Evolutionary conservation across 1,284 basidiomycete species (phyloP).

Genomic region (Leccinum pachyderme): DNA sequence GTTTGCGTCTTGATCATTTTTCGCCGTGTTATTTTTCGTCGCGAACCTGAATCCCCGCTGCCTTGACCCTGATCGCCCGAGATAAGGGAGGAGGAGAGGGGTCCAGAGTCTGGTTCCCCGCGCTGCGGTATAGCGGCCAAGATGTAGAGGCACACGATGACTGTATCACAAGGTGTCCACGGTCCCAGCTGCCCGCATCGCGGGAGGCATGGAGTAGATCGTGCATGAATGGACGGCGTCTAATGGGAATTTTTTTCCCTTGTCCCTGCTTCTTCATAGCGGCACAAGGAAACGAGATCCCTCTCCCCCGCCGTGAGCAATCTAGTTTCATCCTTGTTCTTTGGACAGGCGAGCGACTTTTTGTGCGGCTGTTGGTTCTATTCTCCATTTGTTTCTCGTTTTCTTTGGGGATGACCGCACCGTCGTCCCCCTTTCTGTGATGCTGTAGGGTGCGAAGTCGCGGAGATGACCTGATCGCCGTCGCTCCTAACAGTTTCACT

Average conservation of each 20-base stretch:
- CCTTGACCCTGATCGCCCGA: constrained; percentile 22
- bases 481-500: constrained; percentile 18
- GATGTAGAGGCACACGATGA: constrained; percentile 8
- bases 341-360: not conserved
- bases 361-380: not conserved
- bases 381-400: constrained; percentile 5
- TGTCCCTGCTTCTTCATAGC: constrained; percentile 5
- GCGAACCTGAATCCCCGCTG: constrained; percentile 9
- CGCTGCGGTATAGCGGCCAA: constrained; percentile 18
- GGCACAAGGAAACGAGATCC: constrained; percentile 1
- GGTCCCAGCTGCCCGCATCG: constrained; percentile 14
- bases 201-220: constrained; percentile 6
- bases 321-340: not conserved
- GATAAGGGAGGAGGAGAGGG: not conserved
- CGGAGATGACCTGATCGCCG: constrained; percentile 34
- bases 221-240: constrained; percentile 1
- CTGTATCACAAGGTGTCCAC: constrained; percentile 1
- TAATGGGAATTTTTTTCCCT: constrained; percentile 2
- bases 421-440: constrained; percentile 8
- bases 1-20: not conserved
- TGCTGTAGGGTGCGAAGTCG: constrained; percentile 12
- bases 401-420: not conserved
- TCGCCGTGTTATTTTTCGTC: not conserved
- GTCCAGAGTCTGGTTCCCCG: constrained; percentile 6
- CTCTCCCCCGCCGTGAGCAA: constrained; percentile 6